phyloP scores from a whole-genome alignment of 495 filamentous ascomycete genomes.

The Amniculicola lignicola region DNA sequence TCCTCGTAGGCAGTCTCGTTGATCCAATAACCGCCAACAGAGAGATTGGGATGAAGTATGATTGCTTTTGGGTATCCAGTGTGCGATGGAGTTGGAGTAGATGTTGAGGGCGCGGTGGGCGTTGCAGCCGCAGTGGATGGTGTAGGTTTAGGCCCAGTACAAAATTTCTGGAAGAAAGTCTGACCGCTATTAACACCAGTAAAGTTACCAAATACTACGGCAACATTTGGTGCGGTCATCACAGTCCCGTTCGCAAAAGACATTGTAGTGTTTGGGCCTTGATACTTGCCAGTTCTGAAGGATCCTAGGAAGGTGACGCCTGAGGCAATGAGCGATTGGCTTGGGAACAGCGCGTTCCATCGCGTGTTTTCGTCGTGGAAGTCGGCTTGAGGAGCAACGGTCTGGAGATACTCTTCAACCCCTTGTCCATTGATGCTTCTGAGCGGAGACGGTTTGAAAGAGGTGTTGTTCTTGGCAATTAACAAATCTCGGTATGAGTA shows the following conservation, averaged over 20 bases:
- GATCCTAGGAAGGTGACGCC: constrained; percentile 18
- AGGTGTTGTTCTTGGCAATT: constrained; percentile 7
- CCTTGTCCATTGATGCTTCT: constrained; percentile 43
- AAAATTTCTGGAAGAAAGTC: constrained; percentile 29
- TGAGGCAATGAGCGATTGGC: constrained; percentile 20
- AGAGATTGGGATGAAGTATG: constrained; percentile 8
- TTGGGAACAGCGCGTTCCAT: constrained; percentile 49
- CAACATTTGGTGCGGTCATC: constrained; percentile 8
- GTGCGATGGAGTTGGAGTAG: constrained; percentile 2
- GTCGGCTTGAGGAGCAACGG: constrained; percentile 36
- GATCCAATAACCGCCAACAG: constrained; percentile 26
- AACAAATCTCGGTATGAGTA: constrained; percentile 21
- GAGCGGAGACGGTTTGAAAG: constrained; percentile 26
- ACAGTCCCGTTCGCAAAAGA: constrained; percentile 19
- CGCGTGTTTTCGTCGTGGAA: constrained; percentile 48
- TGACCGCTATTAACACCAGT: constrained; percentile 23
- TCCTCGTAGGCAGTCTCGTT: constrained; percentile 30
- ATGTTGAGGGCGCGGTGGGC: constrained; percentile 2
- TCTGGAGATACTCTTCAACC: constrained; percentile 37
- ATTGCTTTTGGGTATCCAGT: constrained; percentile 29
- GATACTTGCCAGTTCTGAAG: constrained; percentile 19
- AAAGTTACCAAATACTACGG: constrained; percentile 20
- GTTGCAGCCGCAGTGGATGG: not conserved
- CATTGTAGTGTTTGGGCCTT: constrained; percentile 18
- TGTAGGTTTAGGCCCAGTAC: constrained; percentile 18